These are phyloP conservation scores for Eucalyptus guilfoylei DNA, from an alignment of 345 rosid species.

Conservation along the genomic window DNA sequence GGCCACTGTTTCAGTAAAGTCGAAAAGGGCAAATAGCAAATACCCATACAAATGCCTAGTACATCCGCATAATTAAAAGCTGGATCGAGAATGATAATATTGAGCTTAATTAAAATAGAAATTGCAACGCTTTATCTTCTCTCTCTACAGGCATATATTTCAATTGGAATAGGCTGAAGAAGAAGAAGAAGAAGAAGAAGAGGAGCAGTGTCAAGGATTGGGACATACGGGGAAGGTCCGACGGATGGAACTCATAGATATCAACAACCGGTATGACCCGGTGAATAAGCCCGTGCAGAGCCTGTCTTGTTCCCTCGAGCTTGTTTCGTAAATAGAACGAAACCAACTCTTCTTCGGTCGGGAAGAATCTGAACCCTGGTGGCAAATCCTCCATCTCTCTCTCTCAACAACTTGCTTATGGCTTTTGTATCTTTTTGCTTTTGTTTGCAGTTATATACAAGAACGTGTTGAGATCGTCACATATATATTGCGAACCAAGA, in stretches of 20 bases:
- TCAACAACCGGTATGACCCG: constrained; percentile 43
- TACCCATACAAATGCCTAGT: background rate
- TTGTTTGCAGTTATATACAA: background rate
- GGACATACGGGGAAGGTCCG: constrained; percentile 34
- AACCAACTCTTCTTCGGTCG: constrained; percentile 51
- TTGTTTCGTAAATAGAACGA: constrained; percentile 31
- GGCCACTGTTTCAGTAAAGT: background rate
- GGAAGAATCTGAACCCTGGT: constrained; percentile 56
- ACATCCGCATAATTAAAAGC: background rate
- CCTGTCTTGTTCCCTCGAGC: constrained; percentile 12
- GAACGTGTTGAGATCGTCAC: background rate
- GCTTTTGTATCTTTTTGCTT: background rate
- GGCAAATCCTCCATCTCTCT: constrained; percentile 8
- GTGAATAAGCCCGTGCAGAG: constrained; percentile 19
- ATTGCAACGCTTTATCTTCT: background rate
- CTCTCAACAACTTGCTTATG: background rate
- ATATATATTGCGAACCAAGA: background rate
- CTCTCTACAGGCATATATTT: background rate
- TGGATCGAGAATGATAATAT: background rate
- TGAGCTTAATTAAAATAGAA: background rate
- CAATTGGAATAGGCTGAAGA: background rate
- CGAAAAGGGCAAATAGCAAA: background rate
- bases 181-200: background rate
- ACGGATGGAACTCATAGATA: constrained; percentile 28
- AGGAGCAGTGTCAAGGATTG: background rate